phyloP scores from a whole-genome alignment of 2,329 filamentous ascomycete genomes.

The Ceratocystis papillata region DNA sequence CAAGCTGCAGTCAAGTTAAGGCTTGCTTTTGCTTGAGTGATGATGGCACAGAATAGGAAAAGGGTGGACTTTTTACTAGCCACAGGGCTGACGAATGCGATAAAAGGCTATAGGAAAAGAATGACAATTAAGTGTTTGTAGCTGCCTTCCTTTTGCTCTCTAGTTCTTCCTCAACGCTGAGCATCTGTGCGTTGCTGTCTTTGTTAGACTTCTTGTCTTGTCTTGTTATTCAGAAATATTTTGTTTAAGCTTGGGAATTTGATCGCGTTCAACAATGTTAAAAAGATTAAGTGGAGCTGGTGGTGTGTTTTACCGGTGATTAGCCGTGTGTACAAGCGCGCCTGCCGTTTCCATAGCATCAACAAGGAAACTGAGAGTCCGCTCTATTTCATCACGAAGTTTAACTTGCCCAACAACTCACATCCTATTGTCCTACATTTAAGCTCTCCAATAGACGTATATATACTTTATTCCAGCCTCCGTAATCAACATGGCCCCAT shows the following conservation, averaged over 20 bases:
- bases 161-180: not conserved
- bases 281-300: constrained; percentile 13
- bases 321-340: not conserved
- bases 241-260: not conserved
- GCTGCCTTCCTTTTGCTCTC: not conserved
- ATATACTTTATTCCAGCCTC: not conserved
- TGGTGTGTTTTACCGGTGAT: not conserved
- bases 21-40: not conserved
- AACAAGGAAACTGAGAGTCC: not conserved
- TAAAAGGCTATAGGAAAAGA: not conserved
- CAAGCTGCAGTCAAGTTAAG: not conserved
- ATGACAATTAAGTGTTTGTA: not conserved
- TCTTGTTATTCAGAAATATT: too few species aligned
- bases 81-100: not conserved
- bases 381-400: constrained; percentile 6
- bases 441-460: not conserved
- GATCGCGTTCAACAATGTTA: not conserved
- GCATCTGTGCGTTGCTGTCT: not conserved
- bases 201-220: not conserved
- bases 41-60: not conserved
- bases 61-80: not conserved
- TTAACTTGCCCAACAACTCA: not conserved
- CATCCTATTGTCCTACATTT: not conserved
- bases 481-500: constrained; percentile 13
- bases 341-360: constrained; percentile 17